Evolutionary conservation across 495 filamentous ascomycete genomes (phyloP).

Genomic region (Baudoinia panamericana): DNA sequence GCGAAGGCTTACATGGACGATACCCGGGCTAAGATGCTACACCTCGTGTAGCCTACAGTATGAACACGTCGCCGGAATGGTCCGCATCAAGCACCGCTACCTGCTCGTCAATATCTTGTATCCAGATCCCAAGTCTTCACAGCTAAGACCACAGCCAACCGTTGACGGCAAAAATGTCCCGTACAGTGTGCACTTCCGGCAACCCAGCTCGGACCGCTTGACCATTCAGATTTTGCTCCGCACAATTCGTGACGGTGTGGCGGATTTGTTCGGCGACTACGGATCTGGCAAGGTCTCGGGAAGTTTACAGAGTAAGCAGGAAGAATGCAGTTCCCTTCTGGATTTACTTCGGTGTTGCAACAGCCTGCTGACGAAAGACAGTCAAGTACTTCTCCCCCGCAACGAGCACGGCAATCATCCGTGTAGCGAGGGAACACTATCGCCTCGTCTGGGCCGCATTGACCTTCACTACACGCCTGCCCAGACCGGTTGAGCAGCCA

Average conservation of each 20-base stretch:
- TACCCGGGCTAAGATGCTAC: too few species aligned
- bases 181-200: constrained; percentile 54
- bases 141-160: constrained; percentile 14
- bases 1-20: too few species aligned
- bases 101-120: constrained; percentile 86
- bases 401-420: constrained; percentile 87
- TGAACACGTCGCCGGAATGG: constrained; percentile 56
- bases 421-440: constrained; percentile 63
- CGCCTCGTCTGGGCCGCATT: constrained; percentile 81
- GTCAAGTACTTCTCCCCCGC: constrained; percentile 86
- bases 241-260: constrained; percentile 54
- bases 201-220: constrained; percentile 56
- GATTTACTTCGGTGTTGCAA: too few species aligned
- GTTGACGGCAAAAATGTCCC: constrained; percentile 33
- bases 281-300: constrained; percentile 53
- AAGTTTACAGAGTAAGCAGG: constrained; percentile 47
- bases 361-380: constrained; percentile 33
- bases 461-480: constrained; percentile 64
- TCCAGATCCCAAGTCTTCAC: constrained; percentile 34
- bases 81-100: constrained; percentile 90
- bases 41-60: background rate
- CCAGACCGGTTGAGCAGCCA: constrained; percentile 37
- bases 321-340: constrained; percentile 3
- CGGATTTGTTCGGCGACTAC: constrained; percentile 77
- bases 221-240: constrained; percentile 49